These are phyloP conservation scores for Metschnikowia corniflorae DNA, from an alignment of 805 yeast species.

Conservation along the genomic window DNA sequence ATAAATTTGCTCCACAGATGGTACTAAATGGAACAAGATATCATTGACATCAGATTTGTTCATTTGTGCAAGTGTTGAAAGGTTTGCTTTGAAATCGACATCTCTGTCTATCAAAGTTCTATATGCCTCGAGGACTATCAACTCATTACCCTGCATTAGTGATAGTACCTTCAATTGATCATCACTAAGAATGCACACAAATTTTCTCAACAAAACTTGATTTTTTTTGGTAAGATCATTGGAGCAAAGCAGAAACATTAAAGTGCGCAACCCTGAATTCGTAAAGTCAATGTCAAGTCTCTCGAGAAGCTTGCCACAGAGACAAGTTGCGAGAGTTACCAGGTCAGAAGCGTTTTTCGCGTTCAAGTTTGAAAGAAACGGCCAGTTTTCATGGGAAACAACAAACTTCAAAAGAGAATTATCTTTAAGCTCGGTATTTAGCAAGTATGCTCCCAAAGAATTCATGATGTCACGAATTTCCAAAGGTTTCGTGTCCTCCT, in stretches of 20 bases:
- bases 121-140: conserved; percentile 6
- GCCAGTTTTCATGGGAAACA: conserved; percentile 18
- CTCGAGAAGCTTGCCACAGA: conserved; percentile 34
- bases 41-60: conserved; percentile 7
- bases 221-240: conserved; percentile 6
- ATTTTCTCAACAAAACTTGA: conserved; percentile 19
- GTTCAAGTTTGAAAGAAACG: conserved; percentile 15
- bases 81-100: no score
- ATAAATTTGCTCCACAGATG: conserved; percentile 7
- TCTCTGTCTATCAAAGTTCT: no score
- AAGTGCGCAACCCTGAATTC: conserved; percentile 11
- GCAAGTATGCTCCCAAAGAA: conserved; percentile 40
- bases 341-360: conserved; percentile 17
- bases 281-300: conserved; percentile 21
- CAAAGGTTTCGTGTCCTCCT: conserved; percentile 20
- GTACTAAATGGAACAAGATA: conserved; percentile 4
- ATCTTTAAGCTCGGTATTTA: conserved; percentile 13
- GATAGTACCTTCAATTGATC: conserved; percentile 16
- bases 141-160: conserved; percentile 9
- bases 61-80: no score
- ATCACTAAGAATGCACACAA: conserved; percentile 26
- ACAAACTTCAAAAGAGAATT: conserved; percentile 15
- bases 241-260: conserved; percentile 9
- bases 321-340: conserved; percentile 25
- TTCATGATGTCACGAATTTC: conserved; percentile 38